These are phyloP conservation scores for Amanita muscaria DNA, from an alignment of 768 basidiomycete genomes.

Conservation along the genomic window DNA sequence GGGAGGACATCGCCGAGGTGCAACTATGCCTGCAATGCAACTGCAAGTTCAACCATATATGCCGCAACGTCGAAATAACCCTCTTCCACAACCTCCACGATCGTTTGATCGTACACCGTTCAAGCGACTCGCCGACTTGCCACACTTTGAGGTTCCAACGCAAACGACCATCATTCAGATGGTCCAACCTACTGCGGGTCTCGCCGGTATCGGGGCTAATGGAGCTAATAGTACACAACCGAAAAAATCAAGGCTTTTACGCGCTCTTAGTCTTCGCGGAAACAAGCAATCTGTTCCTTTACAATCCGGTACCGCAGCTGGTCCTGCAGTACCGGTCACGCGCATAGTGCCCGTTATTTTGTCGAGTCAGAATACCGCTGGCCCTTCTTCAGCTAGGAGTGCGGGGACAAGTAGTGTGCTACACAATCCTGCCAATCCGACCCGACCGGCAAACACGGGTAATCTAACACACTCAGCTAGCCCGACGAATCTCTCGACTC, in stretches of 20 bases:
- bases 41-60: slow-evolving; percentile 21
- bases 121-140: slow-evolving; percentile 44
- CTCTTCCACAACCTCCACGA: slow-evolving; percentile 53
- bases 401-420: slow-evolving; percentile 7
- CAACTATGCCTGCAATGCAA: slow-evolving; percentile 22
- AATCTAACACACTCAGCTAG: too few species aligned
- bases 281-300: slow-evolving; percentile 1
- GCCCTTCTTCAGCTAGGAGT: slow-evolving; percentile 1
- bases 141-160: slow-evolving; percentile 11
- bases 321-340: background rate
- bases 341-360: slow-evolving; percentile 3
- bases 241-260: slow-evolving; percentile 35
- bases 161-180: slow-evolving; percentile 21
- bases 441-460: background rate
- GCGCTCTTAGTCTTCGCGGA: slow-evolving; percentile 30
- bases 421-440: slow-evolving; percentile 2
- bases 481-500: too few species aligned
- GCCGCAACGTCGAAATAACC: slow-evolving; percentile 40
- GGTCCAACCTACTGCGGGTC: background rate
- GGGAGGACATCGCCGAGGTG: slow-evolving; percentile 13
- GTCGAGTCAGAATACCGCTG: background rate
- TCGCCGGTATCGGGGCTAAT: slow-evolving; percentile 11
- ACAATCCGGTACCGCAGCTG: slow-evolving; percentile 9
- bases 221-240: slow-evolving; percentile 19
- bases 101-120: slow-evolving; percentile 56